Base-by-base conservation (phyloP, 345 rosid species). In the Streptanthus diversifolius region DNA sequence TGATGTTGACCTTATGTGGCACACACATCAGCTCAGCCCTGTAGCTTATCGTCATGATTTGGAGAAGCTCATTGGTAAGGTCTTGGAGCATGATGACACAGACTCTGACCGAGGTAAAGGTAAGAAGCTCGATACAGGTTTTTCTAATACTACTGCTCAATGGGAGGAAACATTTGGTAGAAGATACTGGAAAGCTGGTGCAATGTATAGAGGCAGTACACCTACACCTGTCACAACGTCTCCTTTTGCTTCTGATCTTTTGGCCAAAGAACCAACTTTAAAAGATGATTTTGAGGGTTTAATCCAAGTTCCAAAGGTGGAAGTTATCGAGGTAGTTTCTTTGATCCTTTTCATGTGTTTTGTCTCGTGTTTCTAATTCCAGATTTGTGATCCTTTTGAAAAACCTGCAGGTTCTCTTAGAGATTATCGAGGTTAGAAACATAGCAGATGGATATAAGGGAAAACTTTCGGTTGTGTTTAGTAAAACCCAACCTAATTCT, bases 1-100 rank as follows among this genome's bases (percentile, higher is more conserved):
- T 69, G 99, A 95, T 81, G 72, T 95, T 65, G 98, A 95, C 82
- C 93, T 91, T 60, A 88, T 95, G 36, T 95, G 99, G 99, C 99
- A 95, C 68, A 87, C 98, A 29, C 99, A 95, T 74, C 99, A 95
- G 81, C 72, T 95, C 83, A 91, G 92, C 67, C 92, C 97, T 7
- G 79, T 78, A 59, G 79, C 88, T 58, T 95, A 95, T 82, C 84
- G 87, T 71, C 77, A 81, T 64, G 93, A 95, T 77, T 19, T 95
- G 76, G 79, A 32, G 40, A 77, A 82, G 79, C 70, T 72, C 21
- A 77, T 90, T 57, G 97, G 97, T 60, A 88, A 84, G 68, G 78
- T 95, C 51, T 80, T 95, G 82, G 90, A 87, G 80, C 99, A 95
- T 82, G 98, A 95, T 80, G 99, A 95, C 70, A 86, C 82, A 71